Conservation (phyloP, 1,139 yeast species). For the Entelexis sorbosivorans region DNA sequence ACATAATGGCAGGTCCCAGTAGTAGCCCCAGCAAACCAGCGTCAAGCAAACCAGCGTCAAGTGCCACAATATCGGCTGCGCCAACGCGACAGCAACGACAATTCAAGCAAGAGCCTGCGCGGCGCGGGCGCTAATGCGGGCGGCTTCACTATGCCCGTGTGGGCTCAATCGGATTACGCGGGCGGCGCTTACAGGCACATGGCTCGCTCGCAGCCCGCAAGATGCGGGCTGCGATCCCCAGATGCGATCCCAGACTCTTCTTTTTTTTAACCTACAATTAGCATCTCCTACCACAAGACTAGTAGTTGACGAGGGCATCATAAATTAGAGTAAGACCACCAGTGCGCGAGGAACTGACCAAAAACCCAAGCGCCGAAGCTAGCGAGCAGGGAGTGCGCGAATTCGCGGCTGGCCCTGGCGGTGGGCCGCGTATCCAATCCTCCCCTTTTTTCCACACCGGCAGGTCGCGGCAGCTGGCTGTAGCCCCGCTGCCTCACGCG, state of each 20-base stretch:
- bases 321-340: conserved; percentile 11
- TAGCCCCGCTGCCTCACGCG: background rate
- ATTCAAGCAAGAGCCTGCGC: too few relatives aligned
- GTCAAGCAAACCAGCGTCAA: too few relatives aligned
- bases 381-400: background rate
- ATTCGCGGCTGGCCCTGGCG: background rate
- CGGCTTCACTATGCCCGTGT: too few relatives aligned
- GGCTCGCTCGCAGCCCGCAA: too few relatives aligned
- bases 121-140: too few relatives aligned
- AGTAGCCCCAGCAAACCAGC: background rate
- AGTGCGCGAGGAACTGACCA: conserved; percentile 9
- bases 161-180: too few relatives aligned
- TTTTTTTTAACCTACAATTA: too few relatives aligned
- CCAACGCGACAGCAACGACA: background rate
- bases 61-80: background rate
- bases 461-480: background rate
- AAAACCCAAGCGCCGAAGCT: conserved; percentile 9
- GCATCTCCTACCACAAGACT: too few relatives aligned
- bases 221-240: too few relatives aligned
- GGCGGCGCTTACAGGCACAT: too few relatives aligned
- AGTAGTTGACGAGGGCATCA: background rate
- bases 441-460: background rate
- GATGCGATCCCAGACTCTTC: too few relatives aligned
- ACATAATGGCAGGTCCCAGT: background rate
- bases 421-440: background rate